Evolutionary conservation across 129 eudicot species (phyloP), one percentile per base, ranked within the genome.

Genomic region (Pulicaria dysenterica): DNA sequence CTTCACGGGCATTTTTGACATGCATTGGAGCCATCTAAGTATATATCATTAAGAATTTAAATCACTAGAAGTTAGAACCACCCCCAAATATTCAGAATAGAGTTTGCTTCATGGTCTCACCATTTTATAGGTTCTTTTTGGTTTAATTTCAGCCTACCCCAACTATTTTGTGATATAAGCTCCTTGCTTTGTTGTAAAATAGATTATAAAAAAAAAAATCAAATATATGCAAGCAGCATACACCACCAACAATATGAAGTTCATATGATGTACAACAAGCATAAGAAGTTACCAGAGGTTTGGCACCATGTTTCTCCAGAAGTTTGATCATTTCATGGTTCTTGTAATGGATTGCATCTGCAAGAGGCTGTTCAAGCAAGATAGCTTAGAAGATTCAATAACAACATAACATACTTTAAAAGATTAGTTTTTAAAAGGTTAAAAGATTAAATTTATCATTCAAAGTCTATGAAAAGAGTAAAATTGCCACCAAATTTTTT

Each of bases 321-420:
- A 88, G 89, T 53, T 88, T 94, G 69, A 88, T 78, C 83, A 90
- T 87, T 49, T 83, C 86, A 67, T 90, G 91, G 60, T 90, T 90
- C 69, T 90, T 86, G 80, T 94, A 94, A 80, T 90, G 96, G 59
- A 86, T 77, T 68, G 99, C 93, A 86, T 94, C 99, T 83, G 96
- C 97, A 77, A 94, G 96, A 60, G 99, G 99, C 99, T 94, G 89
- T 77, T 75, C 55, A 76, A 65, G 68, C 37, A 83, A 76, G 63
- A 19, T n/a, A 3, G 15, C 47, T 61, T 40, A 39, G 11, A 61
- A 40, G 3, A 37, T 2, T 2, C 10, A 31, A 31, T 1, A 65
- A 19, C 14, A 14, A 5, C 50, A 16, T 14, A 17, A 14, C 24
- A 61, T 39, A 54, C 36, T 17, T 54, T 54, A 54, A 15, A 45